These are phyloP conservation scores for Aspergillus ostianus DNA, from an alignment of 495 filamentous ascomycete genomes.

Conservation along the genomic window DNA sequence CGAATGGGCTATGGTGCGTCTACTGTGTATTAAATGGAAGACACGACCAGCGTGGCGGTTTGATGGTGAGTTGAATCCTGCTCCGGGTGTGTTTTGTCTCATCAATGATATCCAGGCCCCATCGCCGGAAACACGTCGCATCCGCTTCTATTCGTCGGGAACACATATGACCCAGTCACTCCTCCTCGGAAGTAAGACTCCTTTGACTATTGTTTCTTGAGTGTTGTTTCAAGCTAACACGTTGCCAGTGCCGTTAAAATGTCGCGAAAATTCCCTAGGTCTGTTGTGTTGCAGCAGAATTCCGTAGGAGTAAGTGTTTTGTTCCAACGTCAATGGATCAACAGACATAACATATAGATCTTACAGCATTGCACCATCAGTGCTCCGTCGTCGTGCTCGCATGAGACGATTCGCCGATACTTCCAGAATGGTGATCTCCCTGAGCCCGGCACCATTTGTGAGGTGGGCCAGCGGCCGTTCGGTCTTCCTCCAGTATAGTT, in stretches of 20 bases:
- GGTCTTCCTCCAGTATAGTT: not conserved
- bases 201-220: too few species aligned
- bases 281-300: slow-evolving; percentile 49
- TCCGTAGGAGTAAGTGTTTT: slow-evolving; percentile 52
- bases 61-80: not conserved
- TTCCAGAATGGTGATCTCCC: slow-evolving; percentile 49
- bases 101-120: slow-evolving; percentile 23
- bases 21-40: not conserved
- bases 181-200: slow-evolving; percentile 40
- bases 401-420: slow-evolving; percentile 40
- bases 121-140: slow-evolving; percentile 44
- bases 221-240: slow-evolving; percentile 8
- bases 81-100: not conserved
- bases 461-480: slow-evolving; percentile 34
- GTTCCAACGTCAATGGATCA: not conserved
- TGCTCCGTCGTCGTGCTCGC: slow-evolving; percentile 47
- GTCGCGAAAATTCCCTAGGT: slow-evolving; percentile 49
- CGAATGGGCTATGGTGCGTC: not conserved
- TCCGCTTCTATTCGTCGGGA: slow-evolving; percentile 60
- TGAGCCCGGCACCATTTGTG: slow-evolving; percentile 36
- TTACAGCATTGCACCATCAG: slow-evolving; percentile 46
- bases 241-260: slow-evolving; percentile 45
- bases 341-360: not conserved
- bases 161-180: slow-evolving; percentile 61
- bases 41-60: slow-evolving; percentile 18